phyloP scores from a whole-genome alignment of 495 filamentous ascomycete species.

The Hypomontagnella submonticulosa region DNA sequence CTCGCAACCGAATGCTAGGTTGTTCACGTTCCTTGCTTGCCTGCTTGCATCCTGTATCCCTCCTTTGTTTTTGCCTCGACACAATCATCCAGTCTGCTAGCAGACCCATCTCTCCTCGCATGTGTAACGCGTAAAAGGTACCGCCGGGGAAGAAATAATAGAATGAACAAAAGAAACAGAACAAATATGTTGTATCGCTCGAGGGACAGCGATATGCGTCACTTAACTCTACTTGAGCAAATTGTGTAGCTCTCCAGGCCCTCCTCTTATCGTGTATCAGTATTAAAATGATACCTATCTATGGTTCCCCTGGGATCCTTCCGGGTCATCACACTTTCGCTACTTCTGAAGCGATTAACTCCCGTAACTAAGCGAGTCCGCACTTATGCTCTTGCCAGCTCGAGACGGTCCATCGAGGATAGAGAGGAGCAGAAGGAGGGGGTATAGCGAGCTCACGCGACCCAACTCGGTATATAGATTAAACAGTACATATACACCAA shows the following conservation, averaged over 20 bases:
- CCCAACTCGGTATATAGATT: conserved; percentile 52
- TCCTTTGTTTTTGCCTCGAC: conserved; percentile 19
- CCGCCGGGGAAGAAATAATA: conserved; percentile 23
- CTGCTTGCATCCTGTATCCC: conserved; percentile 10
- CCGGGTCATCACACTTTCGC: conserved; percentile 18
- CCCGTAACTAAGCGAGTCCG: conserved; percentile 10
- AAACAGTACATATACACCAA: conserved; percentile 55
- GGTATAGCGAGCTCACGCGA: conserved; percentile 32
- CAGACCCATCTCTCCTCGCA: conserved; percentile 28
- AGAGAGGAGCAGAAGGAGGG: conserved; percentile 19
- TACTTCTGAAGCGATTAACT: conserved; percentile 18
- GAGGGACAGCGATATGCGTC: conserved; percentile 11
- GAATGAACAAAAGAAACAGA: conserved; percentile 38
- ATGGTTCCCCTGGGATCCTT: conserved; percentile 9
- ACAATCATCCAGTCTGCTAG: conserved; percentile 31
- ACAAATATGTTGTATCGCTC: conserved; percentile 34
- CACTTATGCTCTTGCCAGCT: conserved; percentile 16
- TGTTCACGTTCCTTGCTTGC: conserved; percentile 15
- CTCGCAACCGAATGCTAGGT: conserved; percentile 25
- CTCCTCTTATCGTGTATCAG: conserved; percentile 22
- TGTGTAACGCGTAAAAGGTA: conserved; percentile 21
- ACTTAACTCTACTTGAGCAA: conserved; percentile 26
- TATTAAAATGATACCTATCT: conserved; percentile 26
- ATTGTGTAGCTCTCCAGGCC: conserved; percentile 16
- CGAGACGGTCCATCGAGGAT: conserved; percentile 32